phyloP scores from a whole-genome alignment of 2,329 filamentous ascomycete genomes.

The Ophiostoma australiae region DNA sequence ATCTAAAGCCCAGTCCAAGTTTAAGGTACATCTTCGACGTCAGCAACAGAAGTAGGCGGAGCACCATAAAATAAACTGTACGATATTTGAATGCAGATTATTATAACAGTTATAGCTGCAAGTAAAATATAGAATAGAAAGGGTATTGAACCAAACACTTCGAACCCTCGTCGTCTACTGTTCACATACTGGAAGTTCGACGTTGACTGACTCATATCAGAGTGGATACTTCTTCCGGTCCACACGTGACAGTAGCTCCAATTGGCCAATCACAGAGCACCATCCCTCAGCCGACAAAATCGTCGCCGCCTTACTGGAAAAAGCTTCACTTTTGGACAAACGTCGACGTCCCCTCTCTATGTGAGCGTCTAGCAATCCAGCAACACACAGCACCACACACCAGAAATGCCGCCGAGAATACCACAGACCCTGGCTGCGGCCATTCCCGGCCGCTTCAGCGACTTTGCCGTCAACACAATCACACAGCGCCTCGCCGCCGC shows the following conservation, averaged over 20 bases:
- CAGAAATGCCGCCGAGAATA: constrained; percentile 28
- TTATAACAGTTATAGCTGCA: no score
- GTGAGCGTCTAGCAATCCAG: not conserved
- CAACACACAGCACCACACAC: not conserved
- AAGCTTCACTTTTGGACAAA: constrained; percentile 11
- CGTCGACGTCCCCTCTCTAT: constrained; percentile 1
- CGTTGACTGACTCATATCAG: not conserved
- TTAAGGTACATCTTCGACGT: no score
- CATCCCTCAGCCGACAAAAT: constrained; percentile 1
- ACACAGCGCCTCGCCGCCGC: constrained; percentile 23
- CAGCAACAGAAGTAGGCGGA: no score
- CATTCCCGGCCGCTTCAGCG: constrained; percentile 12
- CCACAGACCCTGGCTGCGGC: constrained; percentile 15
- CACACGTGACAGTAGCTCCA: not conserved
- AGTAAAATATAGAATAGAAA: no score
- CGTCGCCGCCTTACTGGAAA: constrained; percentile 15
- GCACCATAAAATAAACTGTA: no score
- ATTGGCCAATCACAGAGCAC: constrained; percentile 13
- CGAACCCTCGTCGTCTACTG: not conserved
- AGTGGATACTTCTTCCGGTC: not conserved
- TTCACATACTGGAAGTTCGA: not conserved
- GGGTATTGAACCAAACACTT: no score
- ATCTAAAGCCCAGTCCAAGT: no score
- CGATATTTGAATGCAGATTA: no score
- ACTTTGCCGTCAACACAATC: constrained; percentile 10